These are phyloP conservation scores for Aphanoascus verrucosus DNA, from an alignment of 2,329 filamentous ascomycete species.

Conservation along the genomic window DNA sequence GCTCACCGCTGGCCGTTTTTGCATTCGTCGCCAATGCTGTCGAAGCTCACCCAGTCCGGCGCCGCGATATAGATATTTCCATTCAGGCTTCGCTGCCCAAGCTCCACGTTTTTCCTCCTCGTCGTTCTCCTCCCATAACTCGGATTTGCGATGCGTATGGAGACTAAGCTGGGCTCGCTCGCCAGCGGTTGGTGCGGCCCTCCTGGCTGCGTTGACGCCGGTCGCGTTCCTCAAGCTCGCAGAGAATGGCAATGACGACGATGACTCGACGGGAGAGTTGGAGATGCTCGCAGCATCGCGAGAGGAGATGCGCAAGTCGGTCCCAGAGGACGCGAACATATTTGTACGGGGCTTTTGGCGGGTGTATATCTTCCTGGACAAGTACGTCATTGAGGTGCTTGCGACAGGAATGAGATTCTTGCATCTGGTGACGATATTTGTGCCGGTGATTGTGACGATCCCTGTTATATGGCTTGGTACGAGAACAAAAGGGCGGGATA, in stretches of 20 bases:
- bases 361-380: conserved; percentile 57
- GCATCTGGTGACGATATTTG: conserved; percentile 76
- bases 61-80: neutral
- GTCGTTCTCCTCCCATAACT: conserved; percentile 5
- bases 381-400: conserved; percentile 57
- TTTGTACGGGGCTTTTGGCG: conserved; percentile 49
- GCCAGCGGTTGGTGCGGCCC: conserved; percentile 4
- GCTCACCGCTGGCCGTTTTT: conserved; percentile 41
- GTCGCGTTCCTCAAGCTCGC: conserved; percentile 50
- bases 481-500: conserved; percentile 52
- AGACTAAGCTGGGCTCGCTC: conserved; percentile 9
- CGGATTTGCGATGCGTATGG: conserved; percentile 16
- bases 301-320: conserved; percentile 60
- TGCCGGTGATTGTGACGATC: conserved; percentile 72
- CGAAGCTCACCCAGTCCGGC: conserved; percentile 10
- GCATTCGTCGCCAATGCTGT: conserved; percentile 33
- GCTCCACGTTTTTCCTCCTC: neutral
- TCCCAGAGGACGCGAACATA: conserved; percentile 52
- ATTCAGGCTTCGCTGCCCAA: neutral
- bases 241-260: conserved; percentile 39
- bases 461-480: conserved; percentile 71
- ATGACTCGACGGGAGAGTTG: conserved; percentile 60
- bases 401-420: conserved; percentile 81
- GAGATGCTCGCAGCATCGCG: conserved; percentile 79
- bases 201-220: conserved; percentile 43